phyloP scores from a whole-genome alignment of 2,329 filamentous ascomycete species.

The Microsporum ferrugineum region DNA sequence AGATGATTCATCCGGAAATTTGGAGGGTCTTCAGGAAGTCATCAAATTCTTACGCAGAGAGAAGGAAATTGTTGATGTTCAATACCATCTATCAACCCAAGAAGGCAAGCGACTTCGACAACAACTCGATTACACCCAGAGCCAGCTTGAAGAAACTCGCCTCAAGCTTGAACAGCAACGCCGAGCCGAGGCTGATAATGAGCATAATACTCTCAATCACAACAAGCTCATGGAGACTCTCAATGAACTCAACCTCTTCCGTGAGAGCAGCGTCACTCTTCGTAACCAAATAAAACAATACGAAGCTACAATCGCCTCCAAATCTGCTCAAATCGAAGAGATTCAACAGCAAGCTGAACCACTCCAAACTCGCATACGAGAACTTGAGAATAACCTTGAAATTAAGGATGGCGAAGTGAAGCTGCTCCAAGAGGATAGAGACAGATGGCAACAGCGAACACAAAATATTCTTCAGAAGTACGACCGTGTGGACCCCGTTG shows the following conservation, averaged over 20 bases:
- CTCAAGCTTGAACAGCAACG: constrained; percentile 87
- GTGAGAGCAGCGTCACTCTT: constrained; percentile 85
- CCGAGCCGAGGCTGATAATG: constrained; percentile 59
- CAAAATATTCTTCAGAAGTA: constrained; percentile 95
- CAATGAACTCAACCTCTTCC: constrained; percentile 89
- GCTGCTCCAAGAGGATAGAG: constrained; percentile 78
- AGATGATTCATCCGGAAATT: constrained; percentile 41
- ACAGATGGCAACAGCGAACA: constrained; percentile 89
- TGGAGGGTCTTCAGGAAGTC: constrained; percentile 75
- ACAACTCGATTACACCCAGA: constrained; percentile 75
- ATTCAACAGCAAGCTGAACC: constrained; percentile 68
- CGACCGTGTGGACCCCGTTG: constrained; percentile 84
- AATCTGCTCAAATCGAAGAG: constrained; percentile 61
- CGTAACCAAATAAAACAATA: constrained; percentile 75
- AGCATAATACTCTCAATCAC: constrained; percentile 64
- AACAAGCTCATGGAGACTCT: constrained; percentile 89
- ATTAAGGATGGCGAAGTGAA: constrained; percentile 80
- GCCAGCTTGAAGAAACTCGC: constrained; percentile 76
- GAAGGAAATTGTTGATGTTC: constrained; percentile 97
- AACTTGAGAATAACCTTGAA: constrained; percentile 69
- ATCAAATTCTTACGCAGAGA: constrained; percentile 85
- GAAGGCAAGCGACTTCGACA: constrained; percentile 82
- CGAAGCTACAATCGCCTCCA: constrained; percentile 63
- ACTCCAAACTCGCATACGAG: constrained; percentile 64
- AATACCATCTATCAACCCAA: constrained; percentile 77